Percentiles rank a stretch among this genome's conserved stretches.
Evolutionary conservation across 352 stramenopile genomes (phyloP).

Genomic region (Saprolegnia diclina): DNA sequence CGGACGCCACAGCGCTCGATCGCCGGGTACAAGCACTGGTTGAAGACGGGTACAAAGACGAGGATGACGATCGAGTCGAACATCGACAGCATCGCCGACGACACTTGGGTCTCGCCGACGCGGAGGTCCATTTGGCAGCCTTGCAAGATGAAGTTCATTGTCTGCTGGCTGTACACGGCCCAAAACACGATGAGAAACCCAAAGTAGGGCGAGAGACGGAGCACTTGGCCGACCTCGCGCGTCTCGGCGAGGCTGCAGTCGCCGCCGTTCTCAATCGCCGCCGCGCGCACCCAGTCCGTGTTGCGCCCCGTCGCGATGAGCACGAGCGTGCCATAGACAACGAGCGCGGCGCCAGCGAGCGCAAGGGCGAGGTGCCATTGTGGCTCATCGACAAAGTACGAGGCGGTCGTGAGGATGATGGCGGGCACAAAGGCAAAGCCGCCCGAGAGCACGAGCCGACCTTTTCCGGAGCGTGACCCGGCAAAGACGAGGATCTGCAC

Average conservation of each 20-base stretch:
- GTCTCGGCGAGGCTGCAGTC: constrained; percentile 53
- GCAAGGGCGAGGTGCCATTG: constrained; percentile 55
- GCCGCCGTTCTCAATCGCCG: constrained; percentile 45
- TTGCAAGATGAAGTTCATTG: constrained; percentile 80
- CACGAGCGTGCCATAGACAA: constrained; percentile 66
- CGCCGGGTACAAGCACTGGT: constrained; percentile 72
- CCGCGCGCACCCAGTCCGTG: constrained; percentile 56
- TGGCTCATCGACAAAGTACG: constrained; percentile 68
- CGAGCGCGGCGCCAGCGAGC: constrained; percentile 41
- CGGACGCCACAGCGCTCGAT: constrained; percentile 58
- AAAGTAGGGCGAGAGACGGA: constrained; percentile 74
- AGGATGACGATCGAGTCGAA: constrained; percentile 86
- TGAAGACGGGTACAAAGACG: constrained; percentile 87
- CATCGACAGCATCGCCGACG: constrained; percentile 79
- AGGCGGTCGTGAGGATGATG: constrained; percentile 69
- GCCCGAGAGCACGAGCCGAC: constrained; percentile 71
- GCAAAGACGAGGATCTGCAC: constrained; percentile 63
- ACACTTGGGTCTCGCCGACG: constrained; percentile 57
- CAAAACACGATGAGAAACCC: constrained; percentile 83
- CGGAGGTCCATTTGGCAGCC: constrained; percentile 89
- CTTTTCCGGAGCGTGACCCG: constrained; percentile 41
- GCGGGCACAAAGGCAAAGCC: constrained; percentile 60
- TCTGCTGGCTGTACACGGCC: constrained; percentile 78
- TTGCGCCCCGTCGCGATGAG: constrained; percentile 54
- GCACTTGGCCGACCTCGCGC: constrained; percentile 66